Evolutionary conservation across 2,329 filamentous ascomycete genomes (phyloP), one percentile per base, ranked within the genome.

Genomic region (Trichoderma endophyticum): DNA sequence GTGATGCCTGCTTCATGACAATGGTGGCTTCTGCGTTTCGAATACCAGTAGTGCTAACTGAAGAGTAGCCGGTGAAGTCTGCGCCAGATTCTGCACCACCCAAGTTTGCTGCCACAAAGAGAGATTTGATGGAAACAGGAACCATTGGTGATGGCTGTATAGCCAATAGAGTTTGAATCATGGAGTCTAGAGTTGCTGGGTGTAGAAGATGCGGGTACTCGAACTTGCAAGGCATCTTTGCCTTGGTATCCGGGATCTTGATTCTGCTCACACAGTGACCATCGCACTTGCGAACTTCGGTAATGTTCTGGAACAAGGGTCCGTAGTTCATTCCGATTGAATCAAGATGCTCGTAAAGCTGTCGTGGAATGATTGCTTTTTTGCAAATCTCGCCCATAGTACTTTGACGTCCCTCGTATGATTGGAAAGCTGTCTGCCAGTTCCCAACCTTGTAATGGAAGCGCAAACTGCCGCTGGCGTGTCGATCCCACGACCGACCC

Each of bases 201-300:
- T 90, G 88, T n/a, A 90, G 83, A 5, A 88, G 71, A 73, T 89
- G 86, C 4, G 83, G 80, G 72, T 84, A 88, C 75, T 89, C 87
- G 67, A 85, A 88, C 15, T 82, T 78, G 51, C 80, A 81, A 0
- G 87, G 87, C 87, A 89, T 89, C 59, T 80, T 82, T 3, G 83
- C 79, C 74, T 79, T 84, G 2, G 86, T 89, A 73, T 88, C 83
- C 0, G 86, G 84, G 5, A 87, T 79, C 8, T 77, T 76, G 5
- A 88, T 77, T 3, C 78, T 80, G 66, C 80, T 81, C 48, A 82
- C 76, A 62, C 83, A 84, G 9, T 77, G 72, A 18, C 78, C 76
- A 26, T 77, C 73, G 1, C 80, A 76, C 51, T 79, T 83, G 12
- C 70, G 73, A 15, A 82, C 67, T 11, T 81, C 74, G 2, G 81